Percentiles rank a stretch among this genome's conserved stretches.
These are phyloP conservation scores for Eragrostis curvula DNA, from an alignment of 176 grass and related monocot species.

Conservation along the genomic window DNA sequence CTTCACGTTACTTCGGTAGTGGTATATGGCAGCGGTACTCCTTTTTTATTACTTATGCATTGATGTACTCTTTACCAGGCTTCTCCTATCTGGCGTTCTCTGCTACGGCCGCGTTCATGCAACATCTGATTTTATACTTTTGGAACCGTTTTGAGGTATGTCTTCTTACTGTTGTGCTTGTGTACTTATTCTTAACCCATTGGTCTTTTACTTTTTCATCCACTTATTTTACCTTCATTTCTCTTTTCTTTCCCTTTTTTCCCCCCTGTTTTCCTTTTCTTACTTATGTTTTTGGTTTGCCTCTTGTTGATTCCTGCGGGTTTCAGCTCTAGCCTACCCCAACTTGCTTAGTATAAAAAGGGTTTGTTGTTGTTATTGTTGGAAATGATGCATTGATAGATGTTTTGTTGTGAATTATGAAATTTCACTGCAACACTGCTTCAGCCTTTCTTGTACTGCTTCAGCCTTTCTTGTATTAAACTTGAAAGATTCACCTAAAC, in stretches of 20 bases:
- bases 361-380: no score
- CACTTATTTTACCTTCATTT: neutral
- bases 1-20: neutral
- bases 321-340: no score
- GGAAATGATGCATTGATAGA: neutral
- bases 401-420: neutral
- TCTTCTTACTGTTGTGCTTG: neutral
- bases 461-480: neutral
- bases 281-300: no score
- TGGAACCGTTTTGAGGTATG: conserved; percentile 98
- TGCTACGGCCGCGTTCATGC: conserved; percentile 94
- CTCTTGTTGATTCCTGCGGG: no score
- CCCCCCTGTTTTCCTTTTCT: no score
- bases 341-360: no score
- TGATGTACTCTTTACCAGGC: conserved; percentile 52
- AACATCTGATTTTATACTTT: conserved; percentile 97
- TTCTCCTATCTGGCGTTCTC: conserved; percentile 98
- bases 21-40: conserved; percentile 24
- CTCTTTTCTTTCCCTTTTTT: neutral
- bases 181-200: neutral
- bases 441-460: no score
- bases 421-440: neutral
- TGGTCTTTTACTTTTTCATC: conserved; percentile 7
- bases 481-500: conserved; percentile 8
- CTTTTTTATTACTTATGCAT: conserved; percentile 8